These are phyloP conservation scores for Filobasidium wieringae DNA, from an alignment of 768 basidiomycete species.

Conservation along the genomic window DNA sequence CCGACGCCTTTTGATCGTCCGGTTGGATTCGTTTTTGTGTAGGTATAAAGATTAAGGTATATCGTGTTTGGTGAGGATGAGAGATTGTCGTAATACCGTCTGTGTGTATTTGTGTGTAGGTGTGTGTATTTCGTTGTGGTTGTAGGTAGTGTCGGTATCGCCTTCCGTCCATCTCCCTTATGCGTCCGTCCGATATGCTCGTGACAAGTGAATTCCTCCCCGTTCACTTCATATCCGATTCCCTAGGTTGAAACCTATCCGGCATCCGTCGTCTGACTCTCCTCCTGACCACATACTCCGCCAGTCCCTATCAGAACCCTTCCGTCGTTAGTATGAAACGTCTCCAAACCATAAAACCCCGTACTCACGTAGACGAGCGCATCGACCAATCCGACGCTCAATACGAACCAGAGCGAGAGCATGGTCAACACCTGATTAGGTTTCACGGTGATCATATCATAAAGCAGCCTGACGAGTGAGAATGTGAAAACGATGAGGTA, in stretches of 20 bases:
- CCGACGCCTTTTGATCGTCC: too few species aligned
- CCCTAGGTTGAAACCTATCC: neutral
- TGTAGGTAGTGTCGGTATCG: neutral
- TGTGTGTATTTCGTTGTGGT: neutral
- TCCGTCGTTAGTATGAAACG: neutral
- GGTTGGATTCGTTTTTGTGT: too few species aligned
- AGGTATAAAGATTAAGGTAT: too few species aligned
- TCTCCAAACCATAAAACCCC: neutral
- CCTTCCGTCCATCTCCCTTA: neutral
- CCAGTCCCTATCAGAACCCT: neutral
- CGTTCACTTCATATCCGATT: neutral
- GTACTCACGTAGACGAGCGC: constrained; percentile 34
- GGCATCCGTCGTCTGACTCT: neutral
- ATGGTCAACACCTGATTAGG: constrained; percentile 20
- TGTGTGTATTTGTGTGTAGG: too few species aligned
- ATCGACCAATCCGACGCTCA: constrained; percentile 34
- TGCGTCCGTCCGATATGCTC: neutral
- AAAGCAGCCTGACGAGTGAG: constrained; percentile 31
- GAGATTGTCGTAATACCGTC: too few species aligned
- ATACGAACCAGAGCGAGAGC: constrained; percentile 29
- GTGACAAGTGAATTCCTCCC: neutral
- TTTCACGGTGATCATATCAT: constrained; percentile 28
- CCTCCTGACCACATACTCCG: neutral
- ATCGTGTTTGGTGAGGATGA: too few species aligned
- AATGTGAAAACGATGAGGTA: constrained; percentile 34